Conservation (phyloP, 2,329 filamentous ascomycete species). For the Cercospora sp. region DNA sequence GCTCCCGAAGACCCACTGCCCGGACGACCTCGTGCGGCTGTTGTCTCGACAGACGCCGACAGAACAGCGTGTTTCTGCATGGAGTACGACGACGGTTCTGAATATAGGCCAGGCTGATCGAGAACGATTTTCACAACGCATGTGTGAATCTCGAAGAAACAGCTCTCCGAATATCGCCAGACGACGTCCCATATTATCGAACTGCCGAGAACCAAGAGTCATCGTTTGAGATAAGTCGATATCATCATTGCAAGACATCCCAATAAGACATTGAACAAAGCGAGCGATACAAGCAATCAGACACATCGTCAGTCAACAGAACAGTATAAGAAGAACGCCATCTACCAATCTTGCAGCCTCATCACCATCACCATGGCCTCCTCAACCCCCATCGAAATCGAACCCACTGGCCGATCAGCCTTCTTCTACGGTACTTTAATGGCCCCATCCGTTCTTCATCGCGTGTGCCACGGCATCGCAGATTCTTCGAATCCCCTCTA, state of each 20-base stretch:
- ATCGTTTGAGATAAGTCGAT: not conserved
- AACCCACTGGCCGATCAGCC: constrained; percentile 52
- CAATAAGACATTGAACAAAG: not conserved
- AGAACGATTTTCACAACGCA: not conserved
- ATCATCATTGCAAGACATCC: not conserved
- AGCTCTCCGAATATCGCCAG: not conserved
- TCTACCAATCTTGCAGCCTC: not conserved
- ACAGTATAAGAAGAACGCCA: not conserved
- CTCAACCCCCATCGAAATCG: not conserved
- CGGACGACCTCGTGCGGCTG: not conserved
- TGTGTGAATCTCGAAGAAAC: not conserved
- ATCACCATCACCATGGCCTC: not conserved
- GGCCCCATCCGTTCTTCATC: constrained; percentile 82
- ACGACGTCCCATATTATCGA: not conserved
- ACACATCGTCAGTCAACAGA: not conserved
- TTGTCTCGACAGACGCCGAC: not conserved
- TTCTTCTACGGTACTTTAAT: constrained; percentile 74
- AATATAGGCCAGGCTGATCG: not conserved
- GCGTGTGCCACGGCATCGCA: constrained; percentile 70
- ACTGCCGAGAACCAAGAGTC: not conserved
- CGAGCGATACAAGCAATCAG: not conserved
- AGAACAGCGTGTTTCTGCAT: not conserved
- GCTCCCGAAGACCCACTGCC: not conserved
- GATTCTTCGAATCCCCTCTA: constrained; percentile 54
- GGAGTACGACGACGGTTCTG: not conserved